Base-by-base conservation (phyloP, 2,329 filamentous ascomycete species). In the Pyrenochaeta sp. region DNA sequence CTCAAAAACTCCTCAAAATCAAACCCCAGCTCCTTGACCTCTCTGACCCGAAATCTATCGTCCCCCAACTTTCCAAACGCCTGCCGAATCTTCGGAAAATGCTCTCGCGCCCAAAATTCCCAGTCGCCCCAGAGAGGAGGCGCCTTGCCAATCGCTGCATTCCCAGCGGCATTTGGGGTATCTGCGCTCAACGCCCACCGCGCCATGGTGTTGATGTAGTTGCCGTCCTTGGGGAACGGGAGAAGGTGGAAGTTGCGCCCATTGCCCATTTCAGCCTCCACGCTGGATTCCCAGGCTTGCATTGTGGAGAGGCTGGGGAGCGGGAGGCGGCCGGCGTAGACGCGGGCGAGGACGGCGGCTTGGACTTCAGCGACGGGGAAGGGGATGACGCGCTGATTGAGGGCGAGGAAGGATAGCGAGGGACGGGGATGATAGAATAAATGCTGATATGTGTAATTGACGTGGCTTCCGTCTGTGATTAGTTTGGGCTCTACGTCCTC, bases 381-480 rank as follows among this genome's bases (percentile, higher is more conserved):
- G 0, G 94, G 94, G n/a, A 96, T 89, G n/a, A 95, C 85, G 62
- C 89, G 90, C 69, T 92, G 89, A 14, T 90, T 88, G 33, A 97
- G 79, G 0, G 85, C 86, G 0, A 90, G 82, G 69, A 97, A 93
- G 0, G 85, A 88, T 1, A 98, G 79, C 0, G 91, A 95, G 1
- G 93, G 92, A 55, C 91, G 85, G 1, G 85, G 79, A 3, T 88
- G 87, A 71, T 88, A 87, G 72, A 97, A 89, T 9, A 97, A 67
- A 65, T 98, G 92, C 61, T 91, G 82, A 72, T 92, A 97, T 2
- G 93, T 77, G 30, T 89, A 86, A 56, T 87, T 80, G 0, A 93
- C 87, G 23, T 90, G 84, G 30, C 83, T 83, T 0, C 93, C 93
- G 49, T 87, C 84, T 0, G 84, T 87, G 49, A 93, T 82, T 1